Evolutionary conservation across 164 flowering plant genomes (phyloP), one percentile per base, ranked within the genome.

Genomic region (Sextonia rubra): DNA sequence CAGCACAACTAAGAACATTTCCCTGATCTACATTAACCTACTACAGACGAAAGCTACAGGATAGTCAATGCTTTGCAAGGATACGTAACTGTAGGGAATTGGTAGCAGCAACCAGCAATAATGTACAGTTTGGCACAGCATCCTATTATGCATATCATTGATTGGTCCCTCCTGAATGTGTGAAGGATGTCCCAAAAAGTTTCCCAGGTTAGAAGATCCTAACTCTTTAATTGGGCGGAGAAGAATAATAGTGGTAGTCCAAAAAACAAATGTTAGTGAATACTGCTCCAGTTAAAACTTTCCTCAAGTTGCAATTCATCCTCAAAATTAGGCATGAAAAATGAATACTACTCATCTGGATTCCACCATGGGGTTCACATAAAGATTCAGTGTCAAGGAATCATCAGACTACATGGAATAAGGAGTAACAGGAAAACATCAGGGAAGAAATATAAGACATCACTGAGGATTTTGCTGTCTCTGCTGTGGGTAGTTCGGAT

Each of bases 401-500:
- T 4, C 58, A 52, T 52, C 6, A 5, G 17, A 15, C 58, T 20
- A 3, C 14, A 15, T 52, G 58, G 58, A 52, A 52, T 18, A 17
- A 15, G 58, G 58, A 52, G 58, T 20, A 52, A 52, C 20, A 17
- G 20, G 17, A 20, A 15, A 26, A 26, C 15, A 26, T 12, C 15
- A 29, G 27, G 37, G 4, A 64, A 48, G 47, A 26, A 71, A 27
- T 26, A 48, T 63, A 15, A 48, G 68, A 17, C n/a, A 48, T 47
- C 49, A 71, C 78, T 87, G 88, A 72, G 85, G 96, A 74, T 87
- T 86, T 82, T 82, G 93, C 69, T 86, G 94, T 68, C 92, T 86
- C 77, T 90, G 97, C 69, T 91, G 97, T 29, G 81, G 76, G 77
- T 83, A 92, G 77, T 85, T 89, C 29, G 87, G 89, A 80, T 81